Evolutionary conservation across 1,284 basidiomycete genomes (phyloP).

Genomic region (Papiliotrema nemorosa): DNA sequence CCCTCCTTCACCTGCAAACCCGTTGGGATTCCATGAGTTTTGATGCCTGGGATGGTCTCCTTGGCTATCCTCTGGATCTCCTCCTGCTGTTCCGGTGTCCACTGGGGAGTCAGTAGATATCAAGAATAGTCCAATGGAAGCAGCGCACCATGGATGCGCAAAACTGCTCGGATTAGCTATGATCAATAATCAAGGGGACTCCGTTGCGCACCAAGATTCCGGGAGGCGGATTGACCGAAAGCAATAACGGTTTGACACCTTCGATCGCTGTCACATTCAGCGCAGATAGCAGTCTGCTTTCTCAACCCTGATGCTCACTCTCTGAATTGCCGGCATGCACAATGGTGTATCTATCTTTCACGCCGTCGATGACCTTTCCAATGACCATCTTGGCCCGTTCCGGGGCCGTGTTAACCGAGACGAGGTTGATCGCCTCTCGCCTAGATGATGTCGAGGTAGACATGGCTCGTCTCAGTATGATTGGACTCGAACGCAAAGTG

Average conservation of each 20-base stretch:
- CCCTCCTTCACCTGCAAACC: slow-evolving; percentile 45
- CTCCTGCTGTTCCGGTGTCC: slow-evolving; percentile 47
- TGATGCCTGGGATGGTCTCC: slow-evolving; percentile 45
- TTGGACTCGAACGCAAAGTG: too few species aligned
- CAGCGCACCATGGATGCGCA: slow-evolving; percentile 38
- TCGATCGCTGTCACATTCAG: slow-evolving; percentile 28
- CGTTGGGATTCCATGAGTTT: slow-evolving; percentile 44
- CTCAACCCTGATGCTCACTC: slow-evolving; percentile 33
- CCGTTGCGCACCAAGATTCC: slow-evolving; percentile 31
- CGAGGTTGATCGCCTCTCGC: slow-evolving; percentile 34
- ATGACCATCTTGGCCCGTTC: slow-evolving; percentile 45
- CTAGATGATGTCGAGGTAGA: background rate
- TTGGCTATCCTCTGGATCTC: slow-evolving; percentile 43
- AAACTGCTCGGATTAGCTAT: slow-evolving; percentile 20
- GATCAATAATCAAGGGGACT: background rate
- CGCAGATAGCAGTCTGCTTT: background rate
- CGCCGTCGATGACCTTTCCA: slow-evolving; percentile 40
- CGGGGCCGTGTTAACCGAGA: slow-evolving; percentile 46
- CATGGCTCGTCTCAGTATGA: too few species aligned
- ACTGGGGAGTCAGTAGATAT: slow-evolving; percentile 17
- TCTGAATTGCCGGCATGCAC: slow-evolving; percentile 44
- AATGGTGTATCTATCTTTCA: slow-evolving; percentile 43
- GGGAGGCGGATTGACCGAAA: slow-evolving; percentile 38
- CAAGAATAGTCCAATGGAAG: background rate
- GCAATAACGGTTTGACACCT: slow-evolving; percentile 37